phyloP scores from a whole-genome alignment of 257 asterid genomes.

The Cordia subcordata region DNA sequence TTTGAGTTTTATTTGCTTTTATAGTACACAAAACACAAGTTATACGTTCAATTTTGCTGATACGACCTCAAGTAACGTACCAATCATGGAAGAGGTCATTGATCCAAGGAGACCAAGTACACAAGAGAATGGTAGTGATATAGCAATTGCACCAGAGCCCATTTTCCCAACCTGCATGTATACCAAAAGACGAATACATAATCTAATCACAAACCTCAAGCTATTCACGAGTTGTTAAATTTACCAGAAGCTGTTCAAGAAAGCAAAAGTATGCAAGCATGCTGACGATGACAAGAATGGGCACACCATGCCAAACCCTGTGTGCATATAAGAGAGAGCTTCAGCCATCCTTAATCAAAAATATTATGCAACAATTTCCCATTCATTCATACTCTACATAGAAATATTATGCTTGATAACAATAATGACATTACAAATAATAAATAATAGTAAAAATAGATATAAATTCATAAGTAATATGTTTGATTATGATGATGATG shows the following conservation, averaged over 20 bases:
- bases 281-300: conserved; percentile 73
- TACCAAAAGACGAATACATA: conserved; percentile 1
- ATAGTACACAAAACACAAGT: no score
- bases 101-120: conserved; percentile 79
- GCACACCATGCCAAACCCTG: conserved; percentile 92
- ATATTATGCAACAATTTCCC: not conserved
- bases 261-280: conserved; percentile 91
- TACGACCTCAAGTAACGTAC: conserved; percentile 29
- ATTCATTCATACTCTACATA: no score
- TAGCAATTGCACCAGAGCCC: conserved; percentile 67
- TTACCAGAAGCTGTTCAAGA: conserved; percentile 85
- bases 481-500: no score
- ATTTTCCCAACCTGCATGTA: conserved; percentile 54
- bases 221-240: conserved; percentile 9
- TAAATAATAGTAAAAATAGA: no score
- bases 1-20: no score
- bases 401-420: no score
- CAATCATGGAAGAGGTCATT: conserved; percentile 77
- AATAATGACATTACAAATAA: no score
- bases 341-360: not conserved
- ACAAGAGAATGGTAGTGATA: conserved; percentile 89
- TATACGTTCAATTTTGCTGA: no score
- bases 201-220: not conserved
- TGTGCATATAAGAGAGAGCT: not conserved
- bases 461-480: no score